Evolutionary conservation across 352 stramenopile genomes (phyloP).

Genomic region (Globisporangium megalacanthum): DNA sequence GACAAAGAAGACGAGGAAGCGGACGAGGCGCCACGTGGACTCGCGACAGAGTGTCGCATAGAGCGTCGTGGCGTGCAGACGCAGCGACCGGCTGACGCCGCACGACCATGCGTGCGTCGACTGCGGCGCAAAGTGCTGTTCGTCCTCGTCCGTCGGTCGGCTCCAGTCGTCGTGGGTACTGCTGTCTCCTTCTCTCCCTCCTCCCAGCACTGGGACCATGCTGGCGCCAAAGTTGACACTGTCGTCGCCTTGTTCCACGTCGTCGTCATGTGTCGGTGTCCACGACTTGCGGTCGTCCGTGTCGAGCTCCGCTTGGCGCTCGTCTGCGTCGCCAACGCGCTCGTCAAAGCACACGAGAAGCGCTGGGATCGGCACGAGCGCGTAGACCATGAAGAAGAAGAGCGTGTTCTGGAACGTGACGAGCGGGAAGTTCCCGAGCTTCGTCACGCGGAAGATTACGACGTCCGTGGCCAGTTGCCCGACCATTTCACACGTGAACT

Average conservation of each 20-base stretch:
- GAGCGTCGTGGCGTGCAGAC: constrained; percentile 17
- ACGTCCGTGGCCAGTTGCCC: constrained; percentile 41
- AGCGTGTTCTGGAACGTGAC: constrained; percentile 37
- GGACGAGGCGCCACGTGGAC: constrained; percentile 38
- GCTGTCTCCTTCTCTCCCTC: neutral
- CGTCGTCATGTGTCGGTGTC: constrained; percentile 5
- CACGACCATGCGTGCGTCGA: neutral
- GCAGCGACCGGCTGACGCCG: neutral
- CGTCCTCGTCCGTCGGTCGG: neutral
- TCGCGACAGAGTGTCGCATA: constrained; percentile 24
- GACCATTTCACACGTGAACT: constrained; percentile 40
- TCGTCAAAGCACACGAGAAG: constrained; percentile 39
- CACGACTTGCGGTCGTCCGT: constrained; percentile 7
- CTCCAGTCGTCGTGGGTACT: neutral
- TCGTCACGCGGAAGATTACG: constrained; percentile 45
- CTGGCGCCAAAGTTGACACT: neutral
- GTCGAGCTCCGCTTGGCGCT: constrained; percentile 11
- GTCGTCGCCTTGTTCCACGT: constrained; percentile 2
- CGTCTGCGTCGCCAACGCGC: constrained; percentile 11
- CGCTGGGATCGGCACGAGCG: constrained; percentile 32
- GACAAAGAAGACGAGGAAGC: constrained; percentile 54
- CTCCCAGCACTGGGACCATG: constrained; percentile 2
- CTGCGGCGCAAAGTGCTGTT: neutral
- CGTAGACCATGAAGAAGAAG: constrained; percentile 45
- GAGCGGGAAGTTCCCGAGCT: constrained; percentile 33